Evolutionary conservation across 164 flowering plant species (phyloP).

Genomic region (Brasenia schreberi): DNA sequence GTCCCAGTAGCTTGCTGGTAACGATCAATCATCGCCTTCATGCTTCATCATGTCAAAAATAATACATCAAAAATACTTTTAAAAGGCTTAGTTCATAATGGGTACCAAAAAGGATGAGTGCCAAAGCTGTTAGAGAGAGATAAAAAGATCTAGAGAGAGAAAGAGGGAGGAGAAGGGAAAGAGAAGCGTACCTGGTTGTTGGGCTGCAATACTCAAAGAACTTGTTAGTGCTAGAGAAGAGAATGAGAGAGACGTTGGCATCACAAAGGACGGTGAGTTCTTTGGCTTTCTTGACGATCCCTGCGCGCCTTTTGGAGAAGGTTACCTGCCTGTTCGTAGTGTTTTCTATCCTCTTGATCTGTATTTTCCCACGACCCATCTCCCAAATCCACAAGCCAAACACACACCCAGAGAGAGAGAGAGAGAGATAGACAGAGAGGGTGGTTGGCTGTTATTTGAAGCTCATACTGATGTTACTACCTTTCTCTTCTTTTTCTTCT

Average conservation of each 20-base stretch:
- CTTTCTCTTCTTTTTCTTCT: too few species aligned
- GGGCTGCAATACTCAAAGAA: conserved; percentile 45
- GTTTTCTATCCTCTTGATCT: conserved; percentile 59
- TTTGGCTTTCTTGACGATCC: conserved; percentile 58
- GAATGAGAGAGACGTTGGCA: conserved; percentile 53
- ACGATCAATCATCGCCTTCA: conserved; percentile 41
- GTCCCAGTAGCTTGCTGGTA: conserved; percentile 33
- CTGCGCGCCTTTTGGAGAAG: conserved; percentile 54
- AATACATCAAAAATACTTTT: too few species aligned
- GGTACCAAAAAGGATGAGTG: too few species aligned
- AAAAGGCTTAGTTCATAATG: too few species aligned
- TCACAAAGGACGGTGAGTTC: conserved; percentile 67
- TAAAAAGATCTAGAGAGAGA: neutral
- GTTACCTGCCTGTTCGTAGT: conserved; percentile 64
- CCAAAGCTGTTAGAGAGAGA: neutral
- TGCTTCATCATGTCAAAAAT: conserved; percentile 16
- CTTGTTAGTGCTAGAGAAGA: conserved; percentile 36
- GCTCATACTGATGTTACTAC: too few species aligned
- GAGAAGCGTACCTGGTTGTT: conserved; percentile 21
- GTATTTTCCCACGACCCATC: conserved; percentile 70
- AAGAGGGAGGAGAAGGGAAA: neutral
- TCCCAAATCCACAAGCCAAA: neutral
- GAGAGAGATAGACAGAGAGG: neutral
- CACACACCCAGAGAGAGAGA: neutral
- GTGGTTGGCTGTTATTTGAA: too few species aligned